Base-by-base conservation (phyloP, 768 basidiomycete species). In the Crepidotus variabilis region DNA sequence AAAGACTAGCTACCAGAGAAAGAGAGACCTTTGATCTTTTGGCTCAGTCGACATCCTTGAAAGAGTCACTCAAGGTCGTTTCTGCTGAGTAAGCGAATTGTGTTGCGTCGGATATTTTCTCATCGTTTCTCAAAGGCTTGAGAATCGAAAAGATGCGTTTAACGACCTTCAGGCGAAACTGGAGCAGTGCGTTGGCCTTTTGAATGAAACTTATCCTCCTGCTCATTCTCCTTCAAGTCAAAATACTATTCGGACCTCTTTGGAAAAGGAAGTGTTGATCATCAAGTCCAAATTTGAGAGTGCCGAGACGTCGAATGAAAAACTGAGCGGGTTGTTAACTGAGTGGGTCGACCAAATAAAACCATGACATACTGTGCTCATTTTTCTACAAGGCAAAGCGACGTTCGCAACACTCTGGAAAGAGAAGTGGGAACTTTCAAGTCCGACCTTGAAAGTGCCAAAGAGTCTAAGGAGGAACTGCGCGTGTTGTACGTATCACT, bases 401-500 rank as follows among this genome's bases (percentile, higher is more conserved):
- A 64, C 22, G 49, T 67, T 16, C 60, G 61, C 8, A 64, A 59
- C n/a, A 28, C 67, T 4, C 54, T 66, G 1, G 68, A 71, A 18
- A 67, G 67, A 33, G 70, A 71, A 8, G 57, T 67, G 21, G 34
- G 60, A 4, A 34, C 55, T 0, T 35, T 66, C 10, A 69, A 63
- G 48, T 51, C 57, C 1, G 67, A 69, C 11, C 33, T 63, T 16
- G 63, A 64, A 35, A 56, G 60, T 2, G 14, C 65, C 18, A 54
- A 59, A 28, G 69, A 70, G 24, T 70, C 69, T 2, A 69, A 67
- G 47, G 63, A 63, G 9, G 69, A 70, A 18, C 28, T 70, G 20
- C 60, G 65, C 48, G 62, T 60, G 1, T 48, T 70, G 69, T 70
- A 55, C 39, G 61, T 45, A 20, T 11, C 5, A n/a, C 5, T 56